Base-by-base conservation (phyloP, 371 early-diverging fungal species). In the Apophysomyces trapeziformis region DNA sequence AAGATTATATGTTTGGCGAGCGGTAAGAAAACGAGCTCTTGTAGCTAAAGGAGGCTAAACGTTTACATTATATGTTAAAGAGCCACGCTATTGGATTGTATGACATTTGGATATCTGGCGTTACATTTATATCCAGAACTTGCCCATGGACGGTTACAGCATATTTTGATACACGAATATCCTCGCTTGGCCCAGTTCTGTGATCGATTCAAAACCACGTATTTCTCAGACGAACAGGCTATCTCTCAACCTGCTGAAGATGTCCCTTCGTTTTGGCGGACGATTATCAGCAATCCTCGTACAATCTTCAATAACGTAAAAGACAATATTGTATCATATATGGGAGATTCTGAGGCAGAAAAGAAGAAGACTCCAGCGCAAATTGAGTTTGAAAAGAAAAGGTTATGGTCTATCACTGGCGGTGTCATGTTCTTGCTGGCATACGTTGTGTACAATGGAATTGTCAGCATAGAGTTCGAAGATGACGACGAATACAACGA, bases 71-170 rank as follows among this genome's bases (percentile, higher is more conserved):
- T 18, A 35, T 54, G 37, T 56, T 64, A 46, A 65, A 79, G 80
- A n/a, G 83, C 91, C 4, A 78, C 87, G 7, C 83, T 85, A 5
- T 67, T 92, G 32, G 93, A 93, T 64, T 85, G 88, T 12, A 75
- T 91, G 43, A 86, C 79, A 9, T 93, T 89, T 71, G 93, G 91
- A 4, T 82, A 90, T 61, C 76, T 93, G 11, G 80, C 90, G 6
- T 72, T 87, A 46, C 86, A 90, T 41, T 64, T 87, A 38, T 89
- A 86, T 60, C 85, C 90, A 8, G 80, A 88, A 14, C 73, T 92
- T 43, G 83, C 91, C 2, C 86, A 90, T 59, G 77, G 82, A 59
- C 83, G 86, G 8, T 78, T 92, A 60, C 85, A 82, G 41, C 77
- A 76, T 58, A 86, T 89, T 36, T 68, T 92, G 7, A 73, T 32